Evolutionary conservation across 2,329 filamentous ascomycete genomes (phyloP), one percentile per base, ranked within the genome.

Genomic region (Mariannaea sp.): DNA sequence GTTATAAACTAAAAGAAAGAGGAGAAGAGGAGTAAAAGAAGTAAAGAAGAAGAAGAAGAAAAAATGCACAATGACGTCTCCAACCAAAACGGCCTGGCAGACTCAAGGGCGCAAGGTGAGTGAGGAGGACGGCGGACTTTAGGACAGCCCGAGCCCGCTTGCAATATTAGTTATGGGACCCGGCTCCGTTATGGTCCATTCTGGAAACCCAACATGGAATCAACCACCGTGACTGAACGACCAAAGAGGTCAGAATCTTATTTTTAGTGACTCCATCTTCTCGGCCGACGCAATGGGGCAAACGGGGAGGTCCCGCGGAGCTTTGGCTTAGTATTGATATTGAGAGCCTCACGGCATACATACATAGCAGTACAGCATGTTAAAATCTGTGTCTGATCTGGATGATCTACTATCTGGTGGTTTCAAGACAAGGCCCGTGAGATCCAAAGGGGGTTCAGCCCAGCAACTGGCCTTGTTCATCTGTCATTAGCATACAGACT

Each of bases 111-210:
- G 9, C 16, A 33, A 19, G 36, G 22, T 22, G 29, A 7, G 22
- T 41, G 39, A 24, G n/a, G n/a, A n/a, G n/a, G n/a, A n/a, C 42
- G 14, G 24, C 46, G 46, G 46, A 49, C 5, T 42, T 49, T 49
- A 29, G 36, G 10, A 16, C 16, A 5, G 13, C 38, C 46, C 36
- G 36, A 42, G 38, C 32, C 46, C 46, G 46, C 38, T 6, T 41
- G 38, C 46, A 13, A 17, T 12, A 13, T 49, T 40, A n/a, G n/a
- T n/a, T n/a, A n/a, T n/a, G n/a, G n/a, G n/a, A n/a, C n/a, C n/a
- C n/a, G n/a, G n/a, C n/a, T n/a, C n/a, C n/a, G n/a, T n/a, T n/a
- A n/a, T n/a, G n/a, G n/a, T n/a, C n/a, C n/a, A n/a, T n/a, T n/a
- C n/a, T n/a, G n/a, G n/a, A n/a, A n/a, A n/a, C n/a, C n/a, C n/a